Base-by-base conservation (phyloP, 1,139 yeast species). In the Candida frijolesensis region DNA sequence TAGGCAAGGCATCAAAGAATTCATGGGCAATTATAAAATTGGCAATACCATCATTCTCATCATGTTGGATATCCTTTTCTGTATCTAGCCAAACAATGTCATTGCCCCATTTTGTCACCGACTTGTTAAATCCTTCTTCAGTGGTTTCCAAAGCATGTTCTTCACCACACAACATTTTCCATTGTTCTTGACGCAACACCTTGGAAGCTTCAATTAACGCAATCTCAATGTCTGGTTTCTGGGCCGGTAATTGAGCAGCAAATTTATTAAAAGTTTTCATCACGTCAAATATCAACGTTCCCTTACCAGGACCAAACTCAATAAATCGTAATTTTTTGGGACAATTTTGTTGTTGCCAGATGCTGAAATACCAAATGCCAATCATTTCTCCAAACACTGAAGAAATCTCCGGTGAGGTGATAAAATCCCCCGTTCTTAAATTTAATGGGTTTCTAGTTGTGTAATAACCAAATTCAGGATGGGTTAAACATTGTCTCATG, bases 241-340 rank as follows among this genome's bases (percentile, higher is more conserved):
- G 49, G 37, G 51, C 49, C 14, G 54, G 49, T 8, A 71, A 68
- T 35, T 65, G 61, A 15, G 70, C 62, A 12, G 65, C 61, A 44
- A 83, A 70, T 52, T 68, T 73, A 48, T 76, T 71, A 60, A 84
- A 77, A 1, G 78, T 70, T 11, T 67, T 67, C 55, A 89, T 63
- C 42, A 80, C 69, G 63, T 89, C 96, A 59, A 74, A 74, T 83
- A 88, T 84, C 58, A 89, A 70, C 0, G 96, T 88, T 0, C 96
- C 96, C 59, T 79, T 77, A 4, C 96, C 96, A 0, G 96, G 96
- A 0, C 96, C 96, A 64, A 89, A 83, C 64, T 89, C 96, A n/a
- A 89, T 74, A n/a, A 89, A 60, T 50, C 86, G 72, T 32, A 85
- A 68, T 8, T 62, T 56, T 1, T 56, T 33, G 0, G 91, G 89